Conservation (phyloP, 192 early-diverging fungal species). For the Phlyctochytrium arcticum region DNA sequence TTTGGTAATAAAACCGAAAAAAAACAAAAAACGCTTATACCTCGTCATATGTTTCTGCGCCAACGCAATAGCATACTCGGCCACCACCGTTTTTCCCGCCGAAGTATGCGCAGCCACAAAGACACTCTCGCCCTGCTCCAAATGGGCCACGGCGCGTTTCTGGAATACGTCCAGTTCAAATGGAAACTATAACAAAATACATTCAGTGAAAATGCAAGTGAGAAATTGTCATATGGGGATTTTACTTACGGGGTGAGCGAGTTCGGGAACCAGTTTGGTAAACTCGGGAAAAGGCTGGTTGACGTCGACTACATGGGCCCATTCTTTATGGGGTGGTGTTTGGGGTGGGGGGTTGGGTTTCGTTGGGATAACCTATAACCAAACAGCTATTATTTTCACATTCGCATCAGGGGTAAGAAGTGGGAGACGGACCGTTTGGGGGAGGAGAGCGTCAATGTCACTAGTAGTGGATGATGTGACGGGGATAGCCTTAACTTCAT, state of each 20-base stretch:
- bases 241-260: constrained; percentile 69
- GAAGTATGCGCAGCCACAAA: constrained; percentile 99
- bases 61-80: constrained; percentile 96
- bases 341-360: not conserved
- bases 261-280: constrained; percentile 80
- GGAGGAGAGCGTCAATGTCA: not conserved
- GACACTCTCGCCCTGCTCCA: constrained; percentile 92
- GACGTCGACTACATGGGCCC: constrained; percentile 92
- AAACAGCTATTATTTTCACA: no score
- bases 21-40: constrained; percentile 13
- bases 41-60: constrained; percentile 92
- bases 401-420: not conserved
- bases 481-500: not conserved
- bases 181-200: constrained; percentile 54
- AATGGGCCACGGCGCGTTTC: constrained; percentile 91
- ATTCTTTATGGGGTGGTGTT: constrained; percentile 36
- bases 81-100: constrained; percentile 97
- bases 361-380: not conserved
- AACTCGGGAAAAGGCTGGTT: constrained; percentile 86
- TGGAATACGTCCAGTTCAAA: constrained; percentile 98
- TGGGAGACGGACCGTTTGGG: not conserved
- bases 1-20: not conserved
- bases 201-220: not conserved
- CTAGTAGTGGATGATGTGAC: not conserved
- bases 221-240: constrained; percentile 73